Conservation (phyloP, 1,284 basidiomycete genomes). For the Calocybe gambosa region DNA sequence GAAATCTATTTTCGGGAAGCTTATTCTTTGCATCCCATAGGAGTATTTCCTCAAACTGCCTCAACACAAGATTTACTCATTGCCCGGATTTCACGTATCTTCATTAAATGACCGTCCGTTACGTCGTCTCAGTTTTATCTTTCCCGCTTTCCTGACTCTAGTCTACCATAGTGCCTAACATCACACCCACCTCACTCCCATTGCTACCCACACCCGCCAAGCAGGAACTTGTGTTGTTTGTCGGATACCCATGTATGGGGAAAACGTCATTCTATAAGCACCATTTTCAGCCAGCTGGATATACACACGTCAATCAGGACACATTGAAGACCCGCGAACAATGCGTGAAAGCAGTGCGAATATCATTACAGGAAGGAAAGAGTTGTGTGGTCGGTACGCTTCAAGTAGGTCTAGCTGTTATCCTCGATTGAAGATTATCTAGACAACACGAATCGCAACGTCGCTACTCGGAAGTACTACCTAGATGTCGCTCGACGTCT, state of each 20-base stretch:
- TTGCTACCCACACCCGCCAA: constrained; percentile 40
- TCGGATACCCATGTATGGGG: constrained; percentile 83
- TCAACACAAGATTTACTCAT: constrained; percentile 35
- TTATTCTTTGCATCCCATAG: constrained; percentile 28
- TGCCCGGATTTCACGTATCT: constrained; percentile 57
- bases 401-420: background rate
- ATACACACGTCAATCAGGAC: constrained; percentile 87
- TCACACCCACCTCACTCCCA: constrained; percentile 58
- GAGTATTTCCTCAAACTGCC: constrained; percentile 73
- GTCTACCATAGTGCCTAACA: constrained; percentile 39
- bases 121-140: background rate
- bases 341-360: constrained; percentile 64
- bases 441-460: constrained; percentile 88
- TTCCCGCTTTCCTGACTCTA: constrained; percentile 1
- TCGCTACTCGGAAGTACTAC: constrained; percentile 62
- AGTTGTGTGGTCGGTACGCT: constrained; percentile 73
- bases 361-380: constrained; percentile 47
- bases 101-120: constrained; percentile 28
- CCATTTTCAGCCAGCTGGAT: constrained; percentile 65
- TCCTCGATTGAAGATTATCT: background rate
- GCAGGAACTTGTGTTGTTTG: constrained; percentile 74
- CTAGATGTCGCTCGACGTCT: constrained; percentile 56
- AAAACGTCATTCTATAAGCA: constrained; percentile 78
- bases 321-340: constrained; percentile 66
- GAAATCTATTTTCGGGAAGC: no score